Evolutionary conservation across 2,329 filamentous ascomycete species (phyloP).

Genomic region (Ceratocystis huliohia): DNA sequence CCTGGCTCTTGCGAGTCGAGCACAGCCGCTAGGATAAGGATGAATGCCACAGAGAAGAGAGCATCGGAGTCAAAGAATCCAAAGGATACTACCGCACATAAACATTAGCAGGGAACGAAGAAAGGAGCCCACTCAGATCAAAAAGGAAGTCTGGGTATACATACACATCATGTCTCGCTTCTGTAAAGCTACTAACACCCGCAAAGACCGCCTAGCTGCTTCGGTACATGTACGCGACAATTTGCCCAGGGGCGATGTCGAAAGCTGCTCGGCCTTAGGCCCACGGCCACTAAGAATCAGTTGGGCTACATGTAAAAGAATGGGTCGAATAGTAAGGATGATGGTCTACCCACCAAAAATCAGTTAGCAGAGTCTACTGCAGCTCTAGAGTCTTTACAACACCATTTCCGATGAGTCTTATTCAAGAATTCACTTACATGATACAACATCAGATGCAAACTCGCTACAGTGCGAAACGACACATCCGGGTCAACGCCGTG

Average conservation of each 20-base stretch:
- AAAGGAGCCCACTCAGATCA: neutral
- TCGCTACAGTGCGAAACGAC: slow-evolving; percentile 27
- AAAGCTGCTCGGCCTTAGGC: slow-evolving; percentile 23
- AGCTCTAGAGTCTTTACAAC: neutral
- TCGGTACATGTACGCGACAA: slow-evolving; percentile 26
- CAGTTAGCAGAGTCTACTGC: neutral
- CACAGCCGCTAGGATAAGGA: slow-evolving; percentile 19
- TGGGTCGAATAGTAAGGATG: slow-evolving; percentile 26
- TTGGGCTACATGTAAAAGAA: slow-evolving; percentile 26
- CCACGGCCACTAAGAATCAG: slow-evolving; percentile 25
- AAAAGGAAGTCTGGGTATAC: neutral
- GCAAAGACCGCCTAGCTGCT: slow-evolving; percentile 25
- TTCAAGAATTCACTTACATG: slow-evolving; percentile 22
- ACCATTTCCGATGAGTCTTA: too few species aligned
- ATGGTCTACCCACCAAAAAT: slow-evolving; percentile 23
- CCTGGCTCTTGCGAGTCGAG: slow-evolving; percentile 19
- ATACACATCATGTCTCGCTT: slow-evolving; percentile 27
- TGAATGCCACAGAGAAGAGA: slow-evolving; percentile 21
- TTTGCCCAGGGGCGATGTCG: slow-evolving; percentile 25
- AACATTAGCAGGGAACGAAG: neutral
- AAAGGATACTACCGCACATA: slow-evolving; percentile 14
- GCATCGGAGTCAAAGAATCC: slow-evolving; percentile 21
- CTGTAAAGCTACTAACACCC: slow-evolving; percentile 26
- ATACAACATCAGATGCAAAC: slow-evolving; percentile 28
- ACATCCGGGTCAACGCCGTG: slow-evolving; percentile 24